Evolutionary conservation across 2,329 filamentous ascomycete species (phyloP).

Genomic region (Ceratocystis cubensis): DNA sequence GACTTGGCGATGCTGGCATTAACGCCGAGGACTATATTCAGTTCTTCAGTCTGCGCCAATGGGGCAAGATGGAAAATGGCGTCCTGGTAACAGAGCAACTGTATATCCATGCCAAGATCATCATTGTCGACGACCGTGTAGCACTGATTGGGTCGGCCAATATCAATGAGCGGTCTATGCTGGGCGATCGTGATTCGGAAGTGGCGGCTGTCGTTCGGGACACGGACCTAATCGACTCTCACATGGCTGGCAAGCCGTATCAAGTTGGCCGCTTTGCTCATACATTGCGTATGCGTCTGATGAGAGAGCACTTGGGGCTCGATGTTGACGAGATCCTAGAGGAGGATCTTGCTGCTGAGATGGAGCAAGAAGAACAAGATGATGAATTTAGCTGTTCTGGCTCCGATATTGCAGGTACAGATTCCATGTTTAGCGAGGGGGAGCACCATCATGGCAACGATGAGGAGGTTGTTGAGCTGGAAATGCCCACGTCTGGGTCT

Average conservation of each 20-base stretch:
- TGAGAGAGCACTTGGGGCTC: conserved; percentile 93
- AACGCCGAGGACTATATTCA: conserved; percentile 91
- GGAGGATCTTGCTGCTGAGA: conserved; percentile 57
- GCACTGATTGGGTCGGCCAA: conserved; percentile 95
- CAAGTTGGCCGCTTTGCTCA: conserved; percentile 86
- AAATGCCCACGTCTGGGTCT: neutral
- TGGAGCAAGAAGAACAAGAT: conserved; percentile 40
- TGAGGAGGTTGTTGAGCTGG: neutral
- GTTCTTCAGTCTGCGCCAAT: conserved; percentile 84
- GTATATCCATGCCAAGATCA: conserved; percentile 95
- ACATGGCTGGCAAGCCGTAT: conserved; percentile 82
- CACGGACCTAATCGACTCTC: conserved; percentile 81
- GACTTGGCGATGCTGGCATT: conserved; percentile 64
- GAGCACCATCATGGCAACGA: neutral
- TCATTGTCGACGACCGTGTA: conserved; percentile 86
- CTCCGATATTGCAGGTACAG: conserved; percentile 30
- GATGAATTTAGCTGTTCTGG: conserved; percentile 25
- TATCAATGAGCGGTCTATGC: conserved; percentile 95
- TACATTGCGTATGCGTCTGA: conserved; percentile 79
- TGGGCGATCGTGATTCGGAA: conserved; percentile 85
- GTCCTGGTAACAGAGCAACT: conserved; percentile 86
- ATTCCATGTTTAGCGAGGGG: conserved; percentile 20
- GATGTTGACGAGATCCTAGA: conserved; percentile 86
- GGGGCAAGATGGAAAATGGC: conserved; percentile 81
- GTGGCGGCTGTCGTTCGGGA: conserved; percentile 82